Conservation (phyloP, 495 filamentous ascomycete species). For the Bombardia bombarda region DNA sequence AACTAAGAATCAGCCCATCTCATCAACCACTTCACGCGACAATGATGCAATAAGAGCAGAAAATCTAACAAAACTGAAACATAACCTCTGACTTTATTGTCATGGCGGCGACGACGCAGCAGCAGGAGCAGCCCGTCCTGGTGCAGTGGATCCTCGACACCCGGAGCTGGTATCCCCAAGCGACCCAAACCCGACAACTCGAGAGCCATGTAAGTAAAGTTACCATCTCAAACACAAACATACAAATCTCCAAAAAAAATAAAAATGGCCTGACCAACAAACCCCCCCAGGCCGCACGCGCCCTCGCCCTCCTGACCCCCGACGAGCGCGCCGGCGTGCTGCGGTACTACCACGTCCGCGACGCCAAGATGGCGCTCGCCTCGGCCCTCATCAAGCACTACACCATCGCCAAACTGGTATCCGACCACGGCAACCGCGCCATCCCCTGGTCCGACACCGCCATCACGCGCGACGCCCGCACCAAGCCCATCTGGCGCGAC, state of each 20-base stretch:
- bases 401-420: constrained; percentile 55
- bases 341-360: constrained; percentile 51
- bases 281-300: constrained; percentile 39
- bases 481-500: constrained; percentile 51
- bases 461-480: constrained; percentile 49
- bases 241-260: not conserved
- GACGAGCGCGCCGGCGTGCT: constrained; percentile 44
- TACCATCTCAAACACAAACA: not conserved
- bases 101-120: not conserved
- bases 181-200: constrained; percentile 31
- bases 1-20: not conserved
- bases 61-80: not conserved
- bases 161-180: constrained; percentile 32
- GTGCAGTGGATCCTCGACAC: constrained; percentile 44
- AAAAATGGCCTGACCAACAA: not conserved
- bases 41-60: too few relatives aligned
- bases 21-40: too few relatives aligned
- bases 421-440: too few relatives aligned
- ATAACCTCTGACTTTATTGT: too few relatives aligned
- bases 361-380: constrained; percentile 62
- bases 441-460: constrained; percentile 58
- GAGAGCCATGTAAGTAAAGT: constrained; percentile 31
- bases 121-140: constrained; percentile 8
- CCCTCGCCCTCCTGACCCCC: constrained; percentile 48
- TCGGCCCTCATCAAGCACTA: constrained; percentile 75